Evolutionary conservation across 768 basidiomycete species (phyloP).

Genomic region (Mrakia hoshinonis): DNA sequence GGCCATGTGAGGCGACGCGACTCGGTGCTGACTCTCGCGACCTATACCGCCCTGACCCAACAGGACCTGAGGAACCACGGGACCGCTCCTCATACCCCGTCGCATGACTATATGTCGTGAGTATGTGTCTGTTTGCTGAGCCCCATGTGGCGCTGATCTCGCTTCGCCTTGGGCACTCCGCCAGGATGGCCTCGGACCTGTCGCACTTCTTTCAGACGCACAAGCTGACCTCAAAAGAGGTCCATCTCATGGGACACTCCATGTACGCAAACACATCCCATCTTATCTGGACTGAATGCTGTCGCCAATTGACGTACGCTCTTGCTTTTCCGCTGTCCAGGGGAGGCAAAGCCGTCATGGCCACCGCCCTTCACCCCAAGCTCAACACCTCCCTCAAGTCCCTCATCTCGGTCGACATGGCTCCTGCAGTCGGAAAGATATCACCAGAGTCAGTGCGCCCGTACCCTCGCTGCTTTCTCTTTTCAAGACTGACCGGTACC

Average conservation of each 20-base stretch:
- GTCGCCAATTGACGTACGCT: neutral
- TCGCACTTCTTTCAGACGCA: constrained; percentile 55
- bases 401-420: constrained; percentile 67
- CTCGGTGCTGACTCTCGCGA: no score
- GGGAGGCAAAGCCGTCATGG: constrained; percentile 59
- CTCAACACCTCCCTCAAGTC: constrained; percentile 35
- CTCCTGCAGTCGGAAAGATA: constrained; percentile 56
- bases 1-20: no score
- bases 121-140: neutral
- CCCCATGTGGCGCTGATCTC: neutral
- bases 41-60: neutral
- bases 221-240: constrained; percentile 43
- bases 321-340: constrained; percentile 41
- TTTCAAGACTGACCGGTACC: neutral
- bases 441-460: constrained; percentile 46
- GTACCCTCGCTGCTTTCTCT: neutral
- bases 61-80: constrained; percentile 90
- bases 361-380: constrained; percentile 38
- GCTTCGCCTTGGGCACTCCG: neutral
- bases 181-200: constrained; percentile 62
- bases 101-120: constrained; percentile 62
- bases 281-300: neutral
- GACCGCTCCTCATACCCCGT: constrained; percentile 60
- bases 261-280: constrained; percentile 52
- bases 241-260: constrained; percentile 78